A percentile compares a stretch with the other conserved stretches of the same genome.
Conservation (phyloP, 1,284 basidiomycete species). For the Malassezia furfur region DNA sequence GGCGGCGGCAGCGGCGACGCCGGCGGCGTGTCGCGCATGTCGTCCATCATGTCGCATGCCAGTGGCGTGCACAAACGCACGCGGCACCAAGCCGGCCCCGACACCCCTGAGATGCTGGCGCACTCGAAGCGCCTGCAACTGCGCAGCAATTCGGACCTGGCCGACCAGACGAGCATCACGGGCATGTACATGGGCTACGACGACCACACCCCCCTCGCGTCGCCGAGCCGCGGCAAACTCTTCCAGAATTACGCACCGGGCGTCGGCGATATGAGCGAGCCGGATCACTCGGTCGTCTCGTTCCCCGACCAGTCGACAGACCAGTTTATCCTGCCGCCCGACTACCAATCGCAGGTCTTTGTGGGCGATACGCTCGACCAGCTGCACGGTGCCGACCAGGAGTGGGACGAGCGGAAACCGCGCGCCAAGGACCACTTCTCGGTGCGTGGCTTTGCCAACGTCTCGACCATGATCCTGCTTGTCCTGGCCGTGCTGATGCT, state of each 20-base stretch:
- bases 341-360: slow-evolving; percentile 12
- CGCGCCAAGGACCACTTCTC: slow-evolving; percentile 9
- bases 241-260: not conserved
- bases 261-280: slow-evolving; percentile 1
- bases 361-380: not conserved
- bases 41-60: not conserved
- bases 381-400: slow-evolving; percentile 7
- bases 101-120: not conserved
- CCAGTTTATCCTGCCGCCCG: not conserved
- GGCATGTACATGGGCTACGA: not conserved
- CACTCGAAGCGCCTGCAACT: not conserved
- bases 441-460: slow-evolving; percentile 32
- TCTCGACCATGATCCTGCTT: slow-evolving; percentile 30
- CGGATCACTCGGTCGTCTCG: slow-evolving; percentile 5
- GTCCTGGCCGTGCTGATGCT: slow-evolving; percentile 33
- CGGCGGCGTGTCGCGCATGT: not conserved
- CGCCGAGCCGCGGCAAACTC: not conserved
- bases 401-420: slow-evolving; percentile 13
- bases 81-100: not conserved
- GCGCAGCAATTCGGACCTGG: not conserved
- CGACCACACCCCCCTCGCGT: not conserved
- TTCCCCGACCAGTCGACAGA: slow-evolving; percentile 1
- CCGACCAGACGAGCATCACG: not conserved
- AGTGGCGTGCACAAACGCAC: not conserved
- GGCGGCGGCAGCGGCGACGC: too few species aligned